Evolutionary conservation across 129 eudicot genomes (phyloP).

Genomic region (Flaveria linearis): DNA sequence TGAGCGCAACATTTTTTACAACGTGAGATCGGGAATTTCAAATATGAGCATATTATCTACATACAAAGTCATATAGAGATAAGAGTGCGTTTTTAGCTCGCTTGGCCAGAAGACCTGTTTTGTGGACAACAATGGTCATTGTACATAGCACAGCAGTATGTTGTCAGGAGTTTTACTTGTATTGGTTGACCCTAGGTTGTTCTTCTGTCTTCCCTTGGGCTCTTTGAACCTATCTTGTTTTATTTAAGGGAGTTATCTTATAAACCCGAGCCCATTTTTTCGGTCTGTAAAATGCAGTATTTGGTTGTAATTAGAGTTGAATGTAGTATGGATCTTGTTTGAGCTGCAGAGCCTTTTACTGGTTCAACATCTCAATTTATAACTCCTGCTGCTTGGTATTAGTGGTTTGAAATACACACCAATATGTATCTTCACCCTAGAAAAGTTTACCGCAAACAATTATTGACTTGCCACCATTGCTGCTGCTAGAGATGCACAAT

Average conservation of each 20-base stretch:
- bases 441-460: no score
- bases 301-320: slow-evolving; percentile 22
- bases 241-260: slow-evolving; percentile 28
- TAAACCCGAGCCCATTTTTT: slow-evolving; percentile 18
- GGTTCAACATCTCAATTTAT: no score
- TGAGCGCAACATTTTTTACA: slow-evolving; percentile 11
- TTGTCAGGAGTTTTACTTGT: slow-evolving; percentile 20
- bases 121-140: slow-evolving; percentile 17
- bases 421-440: no score
- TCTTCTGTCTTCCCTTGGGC: slow-evolving; percentile 21
- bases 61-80: slow-evolving; percentile 31
- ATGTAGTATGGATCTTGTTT: slow-evolving; percentile 10
- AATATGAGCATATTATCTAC: slow-evolving; percentile 33
- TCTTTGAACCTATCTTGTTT: slow-evolving; percentile 10
- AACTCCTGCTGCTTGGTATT: no score
- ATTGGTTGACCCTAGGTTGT: slow-evolving; percentile 26
- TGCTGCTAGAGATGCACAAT: no score
- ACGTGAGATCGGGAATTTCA: slow-evolving; percentile 10
- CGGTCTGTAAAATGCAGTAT: slow-evolving; percentile 33
- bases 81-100: slow-evolving; percentile 24
- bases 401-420: no score
- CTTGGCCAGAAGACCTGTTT: slow-evolving; percentile 18
- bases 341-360: neutral
- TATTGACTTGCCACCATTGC: no score
- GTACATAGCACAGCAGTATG: slow-evolving; percentile 33